Evolutionary conservation across 495 filamentous ascomycete genomes (phyloP).

Genomic region (Cercophora sp.): DNA sequence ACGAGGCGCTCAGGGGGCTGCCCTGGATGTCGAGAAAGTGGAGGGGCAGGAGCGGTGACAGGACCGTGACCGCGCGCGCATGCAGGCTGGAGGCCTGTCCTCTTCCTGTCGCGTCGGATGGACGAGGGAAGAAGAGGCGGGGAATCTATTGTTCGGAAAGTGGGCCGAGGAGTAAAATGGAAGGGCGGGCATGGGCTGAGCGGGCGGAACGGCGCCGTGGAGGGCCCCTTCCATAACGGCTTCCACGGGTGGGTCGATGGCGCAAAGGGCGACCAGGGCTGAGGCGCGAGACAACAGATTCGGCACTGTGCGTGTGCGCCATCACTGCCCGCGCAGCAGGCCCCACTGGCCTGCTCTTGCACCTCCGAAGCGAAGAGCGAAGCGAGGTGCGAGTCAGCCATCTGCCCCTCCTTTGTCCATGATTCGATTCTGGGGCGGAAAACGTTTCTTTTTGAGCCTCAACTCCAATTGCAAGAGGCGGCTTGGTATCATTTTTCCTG

Average conservation of each 20-base stretch:
- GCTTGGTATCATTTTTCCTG: neutral
- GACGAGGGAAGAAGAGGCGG: neutral
- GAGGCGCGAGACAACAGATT: neutral
- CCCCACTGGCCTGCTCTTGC: neutral
- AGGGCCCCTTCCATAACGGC: neutral
- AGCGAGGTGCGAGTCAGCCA: neutral
- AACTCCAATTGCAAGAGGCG: neutral
- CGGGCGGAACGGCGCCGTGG: neutral
- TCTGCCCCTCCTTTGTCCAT: neutral
- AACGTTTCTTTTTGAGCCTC: neutral
- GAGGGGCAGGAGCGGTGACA: neutral
- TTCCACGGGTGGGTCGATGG: conserved; percentile 2
- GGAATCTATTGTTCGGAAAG: neutral
- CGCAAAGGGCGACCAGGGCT: conserved; percentile 2
- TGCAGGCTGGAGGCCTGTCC: conserved; percentile 1
- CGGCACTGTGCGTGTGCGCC: neutral
- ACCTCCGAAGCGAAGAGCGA: neutral
- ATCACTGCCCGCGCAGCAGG: neutral
- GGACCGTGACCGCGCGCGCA: conserved; percentile 1
- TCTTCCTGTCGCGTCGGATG: neutral
- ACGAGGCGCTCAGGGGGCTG: neutral
- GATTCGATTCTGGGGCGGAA: neutral
- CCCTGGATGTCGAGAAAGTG: no score
- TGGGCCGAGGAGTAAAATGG: neutral
- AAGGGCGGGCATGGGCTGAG: neutral